Evolutionary conservation across 148 eudicot genomes (phyloP).

Genomic region (Heliamphora exappendiculata): DNA sequence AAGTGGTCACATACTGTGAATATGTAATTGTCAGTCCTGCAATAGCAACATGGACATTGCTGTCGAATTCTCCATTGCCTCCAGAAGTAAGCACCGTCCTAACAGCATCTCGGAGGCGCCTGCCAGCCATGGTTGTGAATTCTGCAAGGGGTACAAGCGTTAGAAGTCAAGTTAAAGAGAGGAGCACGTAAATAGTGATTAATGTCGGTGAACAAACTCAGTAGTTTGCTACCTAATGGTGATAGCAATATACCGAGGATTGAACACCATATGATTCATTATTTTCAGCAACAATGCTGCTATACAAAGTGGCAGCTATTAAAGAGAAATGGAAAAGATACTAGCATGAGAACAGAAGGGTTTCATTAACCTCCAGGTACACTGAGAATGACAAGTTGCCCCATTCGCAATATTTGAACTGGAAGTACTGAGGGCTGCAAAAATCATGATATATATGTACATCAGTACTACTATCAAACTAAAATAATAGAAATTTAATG

Average conservation of each 20-base stretch:
- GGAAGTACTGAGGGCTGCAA: slow-evolving; percentile 95
- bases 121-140: slow-evolving; percentile 97
- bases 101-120: slow-evolving; percentile 95
- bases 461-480: background rate
- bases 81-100: slow-evolving; percentile 44
- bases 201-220: background rate
- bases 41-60: slow-evolving; percentile 63
- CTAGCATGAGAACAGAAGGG: slow-evolving; percentile 7
- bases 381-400: slow-evolving; percentile 83
- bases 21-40: slow-evolving; percentile 93
- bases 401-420: slow-evolving; percentile 77
- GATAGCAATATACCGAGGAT: background rate
- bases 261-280: background rate
- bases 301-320: background rate
- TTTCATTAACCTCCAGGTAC: slow-evolving; percentile 80
- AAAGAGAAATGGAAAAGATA: background rate
- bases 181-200: background rate
- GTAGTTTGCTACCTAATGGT: background rate
- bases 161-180: background rate
- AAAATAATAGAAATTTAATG: background rate
- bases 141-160: slow-evolving; percentile 27
- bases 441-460: background rate
- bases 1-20: slow-evolving; percentile 87
- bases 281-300: background rate
- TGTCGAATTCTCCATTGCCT: slow-evolving; percentile 38